Evolutionary conservation across 345 rosid species (phyloP).

Genomic region (Rhodomyrtus tomentosa): DNA sequence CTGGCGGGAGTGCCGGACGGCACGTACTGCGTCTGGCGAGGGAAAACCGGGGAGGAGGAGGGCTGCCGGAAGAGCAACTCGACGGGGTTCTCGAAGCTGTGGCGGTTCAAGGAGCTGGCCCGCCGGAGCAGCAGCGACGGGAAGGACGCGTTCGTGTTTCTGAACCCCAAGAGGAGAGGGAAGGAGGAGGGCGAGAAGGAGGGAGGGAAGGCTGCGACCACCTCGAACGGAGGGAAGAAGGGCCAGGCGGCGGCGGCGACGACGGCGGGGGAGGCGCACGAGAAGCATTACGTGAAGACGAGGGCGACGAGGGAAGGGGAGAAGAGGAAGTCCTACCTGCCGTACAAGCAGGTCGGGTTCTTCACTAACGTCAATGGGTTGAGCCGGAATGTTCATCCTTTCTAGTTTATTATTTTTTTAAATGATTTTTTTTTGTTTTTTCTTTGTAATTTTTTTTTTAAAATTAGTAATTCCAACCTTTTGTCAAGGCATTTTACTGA

Average conservation of each 20-base stretch:
- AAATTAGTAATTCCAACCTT: not conserved
- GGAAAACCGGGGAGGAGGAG: slow-evolving; percentile 11
- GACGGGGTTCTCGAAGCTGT: slow-evolving; percentile 44
- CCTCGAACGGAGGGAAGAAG: not conserved
- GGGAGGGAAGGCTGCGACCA: not conserved
- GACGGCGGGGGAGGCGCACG: not conserved
- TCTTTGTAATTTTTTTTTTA: not conserved
- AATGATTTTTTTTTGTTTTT: not conserved
- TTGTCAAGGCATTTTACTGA: not conserved
- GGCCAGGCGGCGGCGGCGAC: not conserved
- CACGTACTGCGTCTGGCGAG: slow-evolving; percentile 30
- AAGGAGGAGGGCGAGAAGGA: not conserved
- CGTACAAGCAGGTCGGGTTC: slow-evolving; percentile 14
- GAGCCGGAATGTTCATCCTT: slow-evolving; percentile 9
- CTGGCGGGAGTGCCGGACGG: slow-evolving; percentile 10
- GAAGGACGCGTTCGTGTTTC: slow-evolving; percentile 36
- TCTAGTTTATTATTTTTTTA: not conserved
- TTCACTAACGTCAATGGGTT: slow-evolving; percentile 8
- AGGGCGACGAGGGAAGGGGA: slow-evolving; percentile 2
- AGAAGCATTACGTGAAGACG: slow-evolving; percentile 2
- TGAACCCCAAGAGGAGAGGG: slow-evolving; percentile 3
- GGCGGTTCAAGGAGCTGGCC: slow-evolving; percentile 28
- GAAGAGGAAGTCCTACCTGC: slow-evolving; percentile 5
- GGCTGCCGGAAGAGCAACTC: slow-evolving; percentile 41
- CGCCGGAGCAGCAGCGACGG: slow-evolving; percentile 40